Conservation (phyloP, 1,284 basidiomycete genomes). For the Phylloporus sp. region DNA sequence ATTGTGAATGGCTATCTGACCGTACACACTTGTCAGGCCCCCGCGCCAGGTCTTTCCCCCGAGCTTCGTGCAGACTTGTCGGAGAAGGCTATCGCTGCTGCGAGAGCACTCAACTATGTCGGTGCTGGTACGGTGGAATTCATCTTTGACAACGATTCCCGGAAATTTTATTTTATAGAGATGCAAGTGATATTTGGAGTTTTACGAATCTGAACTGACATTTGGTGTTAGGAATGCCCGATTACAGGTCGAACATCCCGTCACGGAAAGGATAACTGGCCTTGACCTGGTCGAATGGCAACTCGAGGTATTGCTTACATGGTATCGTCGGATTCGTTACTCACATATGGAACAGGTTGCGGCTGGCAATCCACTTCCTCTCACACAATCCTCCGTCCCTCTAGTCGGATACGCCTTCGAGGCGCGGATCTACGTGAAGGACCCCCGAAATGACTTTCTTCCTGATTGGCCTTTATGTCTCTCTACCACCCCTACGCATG, state of each 20-base stretch:
- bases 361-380: conserved; percentile 85
- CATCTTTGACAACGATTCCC: conserved; percentile 89
- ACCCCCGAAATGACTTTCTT: conserved; percentile 91
- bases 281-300: conserved; percentile 96
- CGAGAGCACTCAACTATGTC: conserved; percentile 88
- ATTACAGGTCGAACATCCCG: conserved; percentile 93
- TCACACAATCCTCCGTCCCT: conserved; percentile 79
- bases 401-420: conserved; percentile 94
- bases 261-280: conserved; percentile 95
- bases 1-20: neutral
- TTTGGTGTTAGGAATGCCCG: conserved; percentile 79
- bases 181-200: conserved; percentile 61
- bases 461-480: conserved; percentile 89
- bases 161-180: conserved; percentile 92
- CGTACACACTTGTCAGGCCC: conserved; percentile 64
- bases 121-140: conserved; percentile 95
- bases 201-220: conserved; percentile 7
- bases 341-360: conserved; percentile 65
- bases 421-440: conserved; percentile 96
- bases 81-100: conserved; percentile 89
- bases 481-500: conserved; percentile 72
- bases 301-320: conserved; percentile 65
- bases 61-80: conserved; percentile 84
- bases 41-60: conserved; percentile 84
- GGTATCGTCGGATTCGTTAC: neutral